Evolutionary conservation across 805 yeast species (phyloP), one percentile per base, ranked within the genome.

Genomic region (Candida loeiensis): DNA sequence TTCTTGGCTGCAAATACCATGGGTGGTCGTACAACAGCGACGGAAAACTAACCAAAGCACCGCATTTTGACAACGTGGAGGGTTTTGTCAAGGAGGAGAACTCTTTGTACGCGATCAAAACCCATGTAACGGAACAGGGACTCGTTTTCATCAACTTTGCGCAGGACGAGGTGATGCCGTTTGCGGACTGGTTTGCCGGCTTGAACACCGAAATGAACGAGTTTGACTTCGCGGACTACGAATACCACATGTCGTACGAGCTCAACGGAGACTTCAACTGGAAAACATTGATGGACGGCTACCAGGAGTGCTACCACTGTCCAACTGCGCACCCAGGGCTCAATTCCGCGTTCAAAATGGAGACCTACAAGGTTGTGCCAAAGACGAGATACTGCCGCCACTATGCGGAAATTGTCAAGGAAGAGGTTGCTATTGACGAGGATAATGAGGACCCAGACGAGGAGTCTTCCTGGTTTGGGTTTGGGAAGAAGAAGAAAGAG

Each of bases 251-350:
- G 82, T 73, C 80, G 12, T 78, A 77, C 48, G 82, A 78, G 54
- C 65, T 78, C 33, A 81, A 77, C 47, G 83, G 84, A 37, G 63
- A 74, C 50, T 78, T 78, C 64, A 78, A 78, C 61, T 78, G 84
- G 83, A 78, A 78, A 51, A 78, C 83, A 4, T 64, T 78, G 45
- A 77, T 78, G 81, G 83, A 78, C 50, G 82, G 84, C 6, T 78
- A 78, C 59, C 82, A 78, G 61, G 83, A 78, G 58, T 78, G 83
- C 50, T 78, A 78, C 59, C 84, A 78, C 55, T 78, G 83, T 56
- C 83, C 84, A 31, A 78, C 82, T 8, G 82, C 82, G 1, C 84
- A 78, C 48, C 82, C 82, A 4, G 82, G 82, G 14, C 61, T 78
- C 44, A 66, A 69, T 37, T 54, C 72, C 22, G 80, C 82, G 9